Percentiles rank a stretch among this genome's conserved stretches.
These are phyloP conservation scores for Fraxinus latifolia DNA, from an alignment of 305 asterid species.

Conservation along the genomic window DNA sequence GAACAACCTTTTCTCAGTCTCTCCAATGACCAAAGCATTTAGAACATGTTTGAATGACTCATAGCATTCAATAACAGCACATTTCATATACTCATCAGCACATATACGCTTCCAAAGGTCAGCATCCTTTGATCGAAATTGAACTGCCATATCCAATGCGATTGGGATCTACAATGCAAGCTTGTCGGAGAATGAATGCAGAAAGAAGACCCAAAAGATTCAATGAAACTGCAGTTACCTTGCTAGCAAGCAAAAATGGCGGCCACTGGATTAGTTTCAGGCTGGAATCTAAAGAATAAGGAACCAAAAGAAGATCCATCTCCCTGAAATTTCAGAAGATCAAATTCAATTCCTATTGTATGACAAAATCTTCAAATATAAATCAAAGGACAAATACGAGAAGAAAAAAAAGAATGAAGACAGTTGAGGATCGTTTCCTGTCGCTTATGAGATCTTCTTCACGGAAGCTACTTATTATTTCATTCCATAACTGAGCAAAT, in stretches of 20 bases:
- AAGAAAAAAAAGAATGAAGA: slow-evolving; percentile 10
- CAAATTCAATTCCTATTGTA: slow-evolving; percentile 29
- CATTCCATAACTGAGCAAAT: slow-evolving; percentile 97
- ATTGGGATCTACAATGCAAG: slow-evolving; percentile 72
- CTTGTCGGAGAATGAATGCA: slow-evolving; percentile 24
- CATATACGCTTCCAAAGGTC: slow-evolving; percentile 96
- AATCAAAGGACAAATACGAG: background rate
- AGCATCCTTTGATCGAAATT: slow-evolving; percentile 80
- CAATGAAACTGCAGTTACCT: slow-evolving; percentile 47
- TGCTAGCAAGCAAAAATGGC: slow-evolving; percentile 97
- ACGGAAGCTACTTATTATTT: slow-evolving; percentile 87
- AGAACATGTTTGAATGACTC: slow-evolving; percentile 85
- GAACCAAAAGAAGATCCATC: slow-evolving; percentile 98
- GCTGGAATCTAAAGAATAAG: slow-evolving; percentile 90
- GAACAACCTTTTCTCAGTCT: slow-evolving; percentile 85
- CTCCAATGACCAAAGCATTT: slow-evolving; percentile 72
- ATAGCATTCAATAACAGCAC: slow-evolving; percentile 94
- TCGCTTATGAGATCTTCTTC: slow-evolving; percentile 98
- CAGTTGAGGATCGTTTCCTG: slow-evolving; percentile 53
- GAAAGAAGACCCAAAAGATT: slow-evolving; percentile 13
- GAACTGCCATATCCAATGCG: slow-evolving; percentile 97
- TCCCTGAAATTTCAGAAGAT: slow-evolving; percentile 62
- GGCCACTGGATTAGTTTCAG: slow-evolving; percentile 95
- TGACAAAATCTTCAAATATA: slow-evolving; percentile 2
- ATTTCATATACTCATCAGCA: slow-evolving; percentile 89